Evolutionary conservation across 441 rosid species (phyloP).

Genomic region (Adansonia rubrostipa): DNA sequence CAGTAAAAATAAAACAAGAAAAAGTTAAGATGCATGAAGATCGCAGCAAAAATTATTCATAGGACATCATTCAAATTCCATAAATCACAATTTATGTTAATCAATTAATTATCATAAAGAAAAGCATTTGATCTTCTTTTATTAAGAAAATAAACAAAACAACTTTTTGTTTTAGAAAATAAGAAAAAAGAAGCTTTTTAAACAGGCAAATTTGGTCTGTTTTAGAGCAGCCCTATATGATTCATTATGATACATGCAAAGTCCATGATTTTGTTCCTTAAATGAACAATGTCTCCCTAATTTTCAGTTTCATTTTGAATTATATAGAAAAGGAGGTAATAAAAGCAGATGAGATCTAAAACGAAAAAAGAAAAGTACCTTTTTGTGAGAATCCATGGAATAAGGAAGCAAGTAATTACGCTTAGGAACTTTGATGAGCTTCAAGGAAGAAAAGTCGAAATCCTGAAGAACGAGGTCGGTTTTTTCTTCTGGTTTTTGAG

Average conservation of each 20-base stretch:
- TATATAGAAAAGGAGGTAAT: background rate
- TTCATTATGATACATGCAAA: background rate
- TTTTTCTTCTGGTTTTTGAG: constrained; percentile 5
- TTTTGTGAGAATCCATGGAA: constrained; percentile 77
- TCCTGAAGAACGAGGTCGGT: constrained; percentile 44
- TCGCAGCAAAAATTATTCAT: background rate
- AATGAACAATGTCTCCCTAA: background rate
- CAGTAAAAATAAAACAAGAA: background rate
- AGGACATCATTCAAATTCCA: background rate
- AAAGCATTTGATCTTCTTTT: background rate
- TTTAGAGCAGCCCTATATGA: background rate
- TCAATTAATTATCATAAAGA: background rate
- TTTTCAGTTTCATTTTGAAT: background rate
- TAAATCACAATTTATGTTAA: background rate
- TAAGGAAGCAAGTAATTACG: constrained; percentile 42
- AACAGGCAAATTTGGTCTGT: background rate
- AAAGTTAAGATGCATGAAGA: background rate
- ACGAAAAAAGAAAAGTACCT: constrained; percentile 44
- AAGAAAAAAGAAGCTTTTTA: background rate
- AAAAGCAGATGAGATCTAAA: background rate
- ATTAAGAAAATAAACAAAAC: background rate
- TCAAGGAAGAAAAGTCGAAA: constrained; percentile 57
- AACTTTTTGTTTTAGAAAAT: background rate
- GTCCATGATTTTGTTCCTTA: background rate
- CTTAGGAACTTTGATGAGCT: constrained; percentile 64